Conservation (phyloP, 768 basidiomycete species). For the Cantharellus anzutake region DNA sequence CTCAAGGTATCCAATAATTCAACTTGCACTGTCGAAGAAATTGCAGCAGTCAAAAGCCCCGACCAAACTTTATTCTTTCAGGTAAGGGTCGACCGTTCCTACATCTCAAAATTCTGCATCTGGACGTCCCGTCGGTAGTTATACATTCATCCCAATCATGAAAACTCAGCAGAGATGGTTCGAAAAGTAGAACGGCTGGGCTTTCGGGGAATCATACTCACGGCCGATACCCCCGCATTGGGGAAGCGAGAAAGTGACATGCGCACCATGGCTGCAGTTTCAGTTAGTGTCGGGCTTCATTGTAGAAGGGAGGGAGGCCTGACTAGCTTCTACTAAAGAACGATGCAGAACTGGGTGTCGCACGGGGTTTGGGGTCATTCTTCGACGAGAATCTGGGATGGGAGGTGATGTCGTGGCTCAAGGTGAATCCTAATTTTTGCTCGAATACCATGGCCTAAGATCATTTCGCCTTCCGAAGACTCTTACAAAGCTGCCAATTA, state of each 20-base stretch:
- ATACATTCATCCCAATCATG: conserved; percentile 61
- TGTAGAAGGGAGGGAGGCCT: not conserved
- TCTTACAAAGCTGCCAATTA: conserved; percentile 24
- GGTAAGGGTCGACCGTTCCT: not conserved
- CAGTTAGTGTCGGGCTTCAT: not conserved
- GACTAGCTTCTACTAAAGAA: not conserved
- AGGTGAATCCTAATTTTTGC: not conserved
- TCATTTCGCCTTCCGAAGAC: conserved; percentile 12
- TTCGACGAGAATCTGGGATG: conserved; percentile 19
- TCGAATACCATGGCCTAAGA: not conserved
- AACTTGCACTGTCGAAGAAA: conserved; percentile 8
- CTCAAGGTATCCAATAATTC: conserved; percentile 7
- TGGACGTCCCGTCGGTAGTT: conserved; percentile 20
- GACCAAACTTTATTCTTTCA: conserved; percentile 10
- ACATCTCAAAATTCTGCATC: not conserved
- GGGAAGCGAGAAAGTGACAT: conserved; percentile 60
- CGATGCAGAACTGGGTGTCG: conserved; percentile 14
- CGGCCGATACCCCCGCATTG: conserved; percentile 72
- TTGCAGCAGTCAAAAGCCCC: conserved; percentile 6
- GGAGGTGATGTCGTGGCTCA: conserved; percentile 12
- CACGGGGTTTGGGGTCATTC: conserved; percentile 16
- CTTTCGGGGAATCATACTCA: conserved; percentile 78
- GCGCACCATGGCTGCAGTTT: not conserved
- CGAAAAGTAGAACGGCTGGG: conserved; percentile 51
- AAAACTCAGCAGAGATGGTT: conserved; percentile 47